Percentiles rank a stretch among this genome's conserved stretches.
phyloP scores from a whole-genome alignment of 2,329 filamentous ascomycete genomes.

The Trichoderma arundinaceum region DNA sequence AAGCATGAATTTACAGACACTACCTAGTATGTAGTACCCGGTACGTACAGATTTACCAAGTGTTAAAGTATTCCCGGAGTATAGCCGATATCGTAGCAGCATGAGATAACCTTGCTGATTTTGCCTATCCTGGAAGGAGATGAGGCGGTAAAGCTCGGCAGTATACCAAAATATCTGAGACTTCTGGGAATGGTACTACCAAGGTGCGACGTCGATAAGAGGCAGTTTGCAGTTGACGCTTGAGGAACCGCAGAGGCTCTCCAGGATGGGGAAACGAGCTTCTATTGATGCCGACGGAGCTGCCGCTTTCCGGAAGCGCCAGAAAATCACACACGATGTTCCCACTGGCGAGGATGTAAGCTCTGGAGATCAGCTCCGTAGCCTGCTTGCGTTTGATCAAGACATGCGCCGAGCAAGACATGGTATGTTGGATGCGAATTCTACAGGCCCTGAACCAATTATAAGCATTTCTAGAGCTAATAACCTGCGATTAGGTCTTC shows the following conservation, averaged over 20 bases:
- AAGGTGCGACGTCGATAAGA: background rate
- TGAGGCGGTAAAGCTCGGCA: conserved; percentile 44
- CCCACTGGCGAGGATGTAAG: conserved; percentile 66
- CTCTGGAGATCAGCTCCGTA: conserved; percentile 69
- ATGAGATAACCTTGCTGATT: conserved; percentile 13
- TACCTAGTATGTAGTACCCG: too few relatives aligned
- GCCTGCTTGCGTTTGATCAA: conserved; percentile 73
- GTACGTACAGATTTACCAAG: too few relatives aligned
- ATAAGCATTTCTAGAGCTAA: background rate
- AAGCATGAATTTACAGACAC: background rate
- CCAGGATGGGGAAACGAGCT: conserved; percentile 54
- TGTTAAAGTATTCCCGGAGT: background rate
- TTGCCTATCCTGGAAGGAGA: conserved; percentile 38
- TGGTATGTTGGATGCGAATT: conserved; percentile 50
- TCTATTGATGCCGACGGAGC: conserved; percentile 49
- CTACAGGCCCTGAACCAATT: background rate
- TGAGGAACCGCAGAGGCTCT: conserved; percentile 27
- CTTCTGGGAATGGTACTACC: background rate
- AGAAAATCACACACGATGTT: conserved; percentile 61
- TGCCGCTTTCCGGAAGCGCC: conserved; percentile 56
- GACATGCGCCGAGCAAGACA: conserved; percentile 70
- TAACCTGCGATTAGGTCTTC: conserved; percentile 56
- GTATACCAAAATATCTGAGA: conserved; percentile 45
- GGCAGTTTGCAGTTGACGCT: conserved; percentile 29
- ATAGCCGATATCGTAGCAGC: conserved; percentile 4